Percentiles rank a stretch among this genome's conserved stretches.
These are phyloP conservation scores for Boletus tomentosulus DNA, from an alignment of 768 basidiomycete species.

Conservation along the genomic window DNA sequence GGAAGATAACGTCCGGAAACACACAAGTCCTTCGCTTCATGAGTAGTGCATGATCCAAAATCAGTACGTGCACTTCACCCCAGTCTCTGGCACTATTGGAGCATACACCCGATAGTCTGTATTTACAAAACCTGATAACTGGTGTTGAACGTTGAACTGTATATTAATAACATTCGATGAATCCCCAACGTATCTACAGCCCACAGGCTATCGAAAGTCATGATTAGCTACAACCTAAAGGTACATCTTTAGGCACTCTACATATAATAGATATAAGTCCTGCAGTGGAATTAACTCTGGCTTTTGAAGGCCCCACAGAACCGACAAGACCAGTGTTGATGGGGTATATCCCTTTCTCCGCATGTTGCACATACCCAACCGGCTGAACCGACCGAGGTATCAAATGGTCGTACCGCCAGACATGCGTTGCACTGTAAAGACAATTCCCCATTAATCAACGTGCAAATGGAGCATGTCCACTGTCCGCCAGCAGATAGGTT, in stretches of 20 bases:
- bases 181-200: no score
- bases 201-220: no score
- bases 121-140: no score
- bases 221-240: neutral
- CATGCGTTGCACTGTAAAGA: slow-evolving; percentile 63
- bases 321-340: slow-evolving; percentile 70
- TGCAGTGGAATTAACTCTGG: slow-evolving; percentile 15
- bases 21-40: no score
- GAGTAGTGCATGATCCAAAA: no score
- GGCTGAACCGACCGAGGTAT: slow-evolving; percentile 17
- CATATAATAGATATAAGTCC: neutral
- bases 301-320: slow-evolving; percentile 68
- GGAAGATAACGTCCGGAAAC: neutral
- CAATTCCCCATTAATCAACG: slow-evolving; percentile 53
- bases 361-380: slow-evolving; percentile 69
- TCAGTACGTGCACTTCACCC: no score
- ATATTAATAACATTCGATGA: no score
- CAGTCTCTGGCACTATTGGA: no score
- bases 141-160: no score
- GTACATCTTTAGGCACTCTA: neutral
- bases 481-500: slow-evolving; percentile 15
- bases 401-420: slow-evolving; percentile 34
- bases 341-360: slow-evolving; percentile 56
- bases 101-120: no score
- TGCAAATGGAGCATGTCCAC: slow-evolving; percentile 61